Conservation (phyloP, 441 rosid species). For the Isatis lusitanica region DNA sequence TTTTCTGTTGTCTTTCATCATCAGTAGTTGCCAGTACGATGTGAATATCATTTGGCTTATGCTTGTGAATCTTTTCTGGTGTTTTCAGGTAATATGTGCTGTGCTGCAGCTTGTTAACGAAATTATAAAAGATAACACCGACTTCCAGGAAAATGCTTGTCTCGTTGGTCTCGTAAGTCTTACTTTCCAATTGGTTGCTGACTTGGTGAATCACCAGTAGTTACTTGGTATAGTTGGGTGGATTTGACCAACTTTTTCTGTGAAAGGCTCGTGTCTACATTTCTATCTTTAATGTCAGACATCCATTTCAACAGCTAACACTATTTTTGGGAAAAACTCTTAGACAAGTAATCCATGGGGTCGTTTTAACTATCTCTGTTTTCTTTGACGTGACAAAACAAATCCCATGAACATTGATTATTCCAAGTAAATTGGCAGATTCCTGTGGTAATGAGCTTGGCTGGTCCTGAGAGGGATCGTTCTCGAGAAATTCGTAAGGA, state of each 20-base stretch:
- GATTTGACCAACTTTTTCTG: not conserved
- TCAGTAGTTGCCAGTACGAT: slow-evolving; percentile 2
- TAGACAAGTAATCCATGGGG: slow-evolving; percentile 1
- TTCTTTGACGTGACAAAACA: not conserved
- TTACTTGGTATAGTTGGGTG: slow-evolving; percentile 4
- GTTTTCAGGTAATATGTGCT: slow-evolving; percentile 75
- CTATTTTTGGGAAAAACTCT: not conserved
- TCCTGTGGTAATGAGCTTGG: slow-evolving; percentile 77
- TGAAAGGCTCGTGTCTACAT: not conserved
- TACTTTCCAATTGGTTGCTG: slow-evolving; percentile 17
- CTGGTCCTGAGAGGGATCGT: slow-evolving; percentile 66
- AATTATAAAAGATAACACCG: slow-evolving; percentile 80
- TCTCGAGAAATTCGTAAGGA: slow-evolving; percentile 92
- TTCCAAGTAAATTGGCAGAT: slow-evolving; percentile 54
- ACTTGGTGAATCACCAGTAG: slow-evolving; percentile 3
- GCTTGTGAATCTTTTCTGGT: slow-evolving; percentile 20
- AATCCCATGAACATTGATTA: slow-evolving; percentile 18
- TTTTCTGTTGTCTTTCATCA: slow-evolving; percentile 6
- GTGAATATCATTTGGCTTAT: slow-evolving; percentile 23
- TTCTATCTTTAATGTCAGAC: slow-evolving; percentile 6
- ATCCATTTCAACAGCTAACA: slow-evolving; percentile 1
- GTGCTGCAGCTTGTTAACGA: slow-evolving; percentile 92
- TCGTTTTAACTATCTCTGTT: not conserved
- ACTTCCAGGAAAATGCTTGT: slow-evolving; percentile 95
- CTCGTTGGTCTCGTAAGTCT: slow-evolving; percentile 89